These are phyloP conservation scores for Lanmaoa pseudosensibilis DNA, from an alignment of 768 basidiomycete genomes.

Conservation along the genomic window DNA sequence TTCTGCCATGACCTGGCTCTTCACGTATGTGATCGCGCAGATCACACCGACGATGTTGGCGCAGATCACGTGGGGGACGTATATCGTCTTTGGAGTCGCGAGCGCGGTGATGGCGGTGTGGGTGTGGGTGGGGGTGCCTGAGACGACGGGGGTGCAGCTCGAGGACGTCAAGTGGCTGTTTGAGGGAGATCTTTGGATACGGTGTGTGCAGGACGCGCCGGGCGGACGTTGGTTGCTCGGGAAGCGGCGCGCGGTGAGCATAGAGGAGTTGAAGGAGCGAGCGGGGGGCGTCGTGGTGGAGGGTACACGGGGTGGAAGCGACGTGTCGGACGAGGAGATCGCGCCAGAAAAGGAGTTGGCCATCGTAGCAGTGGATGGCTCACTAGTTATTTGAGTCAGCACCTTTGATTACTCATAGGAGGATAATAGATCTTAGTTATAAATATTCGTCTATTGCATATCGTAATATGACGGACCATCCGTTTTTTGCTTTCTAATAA, in stretches of 20 bases:
- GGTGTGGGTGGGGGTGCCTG: conserved; percentile 40
- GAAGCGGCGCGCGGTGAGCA: conserved; percentile 20
- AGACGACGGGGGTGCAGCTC: conserved; percentile 40
- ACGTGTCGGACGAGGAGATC: conserved; percentile 1
- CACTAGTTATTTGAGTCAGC: conserved; percentile 5
- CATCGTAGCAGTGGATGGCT: neutral
- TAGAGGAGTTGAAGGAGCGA: conserved; percentile 27
- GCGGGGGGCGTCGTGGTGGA: neutral
- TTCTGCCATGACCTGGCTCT: conserved; percentile 35
- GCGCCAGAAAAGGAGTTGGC: neutral
- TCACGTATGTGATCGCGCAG: conserved; percentile 40
- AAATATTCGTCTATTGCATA: neutral
- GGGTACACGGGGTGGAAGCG: neutral
- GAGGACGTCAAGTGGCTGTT: conserved; percentile 41
- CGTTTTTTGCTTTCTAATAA: neutral
- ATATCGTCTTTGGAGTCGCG: conserved; percentile 33
- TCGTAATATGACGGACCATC: neutral
- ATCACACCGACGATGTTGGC: conserved; percentile 39
- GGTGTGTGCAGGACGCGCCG: conserved; percentile 35
- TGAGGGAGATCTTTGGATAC: conserved; percentile 28
- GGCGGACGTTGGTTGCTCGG: conserved; percentile 31
- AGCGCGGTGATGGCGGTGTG: conserved; percentile 33
- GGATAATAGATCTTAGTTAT: neutral
- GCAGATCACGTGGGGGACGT: conserved; percentile 31
- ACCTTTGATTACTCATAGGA: neutral